phyloP scores from a whole-genome alignment of 2,329 filamentous ascomycete species.

The Aspergillus fischeri region DNA sequence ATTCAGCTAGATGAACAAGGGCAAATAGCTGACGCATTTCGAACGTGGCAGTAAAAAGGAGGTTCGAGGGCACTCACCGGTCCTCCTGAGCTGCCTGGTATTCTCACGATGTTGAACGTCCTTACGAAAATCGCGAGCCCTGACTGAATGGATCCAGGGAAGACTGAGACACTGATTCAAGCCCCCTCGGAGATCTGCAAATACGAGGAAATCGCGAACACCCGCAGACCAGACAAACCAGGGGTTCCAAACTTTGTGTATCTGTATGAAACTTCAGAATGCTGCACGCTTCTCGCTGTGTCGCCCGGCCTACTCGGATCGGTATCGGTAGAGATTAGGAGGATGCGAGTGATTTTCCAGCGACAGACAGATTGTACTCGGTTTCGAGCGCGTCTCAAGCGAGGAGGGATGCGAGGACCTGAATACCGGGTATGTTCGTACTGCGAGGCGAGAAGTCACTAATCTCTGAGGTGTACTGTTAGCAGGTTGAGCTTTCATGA shows the following conservation, averaged over 20 bases:
- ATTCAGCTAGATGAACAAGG: background rate
- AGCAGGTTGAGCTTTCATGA: background rate
- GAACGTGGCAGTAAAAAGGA: background rate
- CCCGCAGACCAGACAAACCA: background rate
- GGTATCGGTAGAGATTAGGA: background rate
- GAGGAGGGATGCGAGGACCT: background rate
- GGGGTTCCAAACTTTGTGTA: background rate
- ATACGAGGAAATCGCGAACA: background rate
- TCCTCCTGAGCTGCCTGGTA: background rate
- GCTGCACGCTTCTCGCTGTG: background rate
- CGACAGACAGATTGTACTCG: background rate
- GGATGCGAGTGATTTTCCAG: background rate
- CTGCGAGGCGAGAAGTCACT: background rate
- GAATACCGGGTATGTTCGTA: background rate
- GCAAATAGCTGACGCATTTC: background rate
- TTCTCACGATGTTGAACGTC: background rate
- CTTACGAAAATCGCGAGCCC: background rate
- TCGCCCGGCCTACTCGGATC: background rate
- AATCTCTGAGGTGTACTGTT: background rate
- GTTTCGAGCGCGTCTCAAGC: background rate
- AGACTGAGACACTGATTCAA: constrained; percentile 11
- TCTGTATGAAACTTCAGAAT: background rate
- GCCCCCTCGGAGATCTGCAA: constrained; percentile 11
- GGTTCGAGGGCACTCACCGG: background rate
- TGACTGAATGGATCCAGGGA: background rate